Base-by-base conservation (phyloP, 2,329 filamentous ascomycete genomes). In the Aspergillus fructus region DNA sequence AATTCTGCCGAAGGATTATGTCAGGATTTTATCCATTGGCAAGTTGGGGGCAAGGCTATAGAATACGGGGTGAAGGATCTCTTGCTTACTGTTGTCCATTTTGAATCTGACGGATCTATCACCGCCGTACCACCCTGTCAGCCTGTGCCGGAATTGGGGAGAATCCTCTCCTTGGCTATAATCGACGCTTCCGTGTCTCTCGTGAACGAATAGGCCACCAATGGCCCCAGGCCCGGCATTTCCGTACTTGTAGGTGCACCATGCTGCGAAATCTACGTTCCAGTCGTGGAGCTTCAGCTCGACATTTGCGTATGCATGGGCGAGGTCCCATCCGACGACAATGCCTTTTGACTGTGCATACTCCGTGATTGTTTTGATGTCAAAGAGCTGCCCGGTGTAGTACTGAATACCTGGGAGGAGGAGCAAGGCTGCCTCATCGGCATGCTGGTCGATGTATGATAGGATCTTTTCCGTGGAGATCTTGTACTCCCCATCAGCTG, bases 211-310 rank as follows among this genome's bases (percentile, higher is more conserved):
- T 1, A 88, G 80, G 1, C 89, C 91, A 0, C 83, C 90, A 59
- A 94, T 94, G 7, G 86, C 82, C 1, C 91, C 92, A 0, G 92
- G 90, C 0, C 92, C 91, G 19, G 87, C 85, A 70, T 96, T 96
- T 71, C 94, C 84, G 76, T 96, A 96, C 78, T 96, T 96, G 81
- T 96, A 96, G 7, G 89, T 93, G 76, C 92, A 96, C 92, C 92
- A 96, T 56, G 83, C 89, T 8, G 92, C 91, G 65, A 96, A 96
- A 72, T 96, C 92, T 40, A 94, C 90, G 64, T 89, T 83, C 91
- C 91, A 96, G 66, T 93, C 89, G 71, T 96, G 91, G 19, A 96
- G 80, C 57, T 83, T 77, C 9, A 96, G 75, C 27, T 88, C 85
- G 3, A 93, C 89, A 67, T 96, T 96, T 33, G 90, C 92, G 41